Evolutionary conservation across 345 rosid genomes (phyloP).

Genomic region (Raphanus sativus): DNA sequence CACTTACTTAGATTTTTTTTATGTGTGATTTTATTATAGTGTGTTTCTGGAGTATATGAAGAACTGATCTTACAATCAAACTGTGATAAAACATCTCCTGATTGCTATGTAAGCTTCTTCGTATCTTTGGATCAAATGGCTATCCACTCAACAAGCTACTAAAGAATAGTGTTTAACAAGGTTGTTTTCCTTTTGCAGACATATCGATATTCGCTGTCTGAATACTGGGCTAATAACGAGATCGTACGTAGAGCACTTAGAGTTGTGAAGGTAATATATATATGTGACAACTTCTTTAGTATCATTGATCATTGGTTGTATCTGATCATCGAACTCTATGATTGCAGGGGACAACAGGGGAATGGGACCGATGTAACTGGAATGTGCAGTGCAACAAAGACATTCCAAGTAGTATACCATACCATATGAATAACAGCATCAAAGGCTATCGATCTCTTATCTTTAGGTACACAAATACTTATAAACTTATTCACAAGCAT

Average conservation of each 20-base stretch:
- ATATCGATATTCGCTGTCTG: slow-evolving; percentile 1
- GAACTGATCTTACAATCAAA: neutral
- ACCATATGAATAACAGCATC: slow-evolving; percentile 25
- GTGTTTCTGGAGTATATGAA: slow-evolving; percentile 4
- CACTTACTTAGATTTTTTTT: neutral
- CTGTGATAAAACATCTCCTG: neutral
- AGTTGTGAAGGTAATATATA: neutral
- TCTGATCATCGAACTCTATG: neutral
- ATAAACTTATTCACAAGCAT: neutral
- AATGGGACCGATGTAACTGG: slow-evolving; percentile 14
- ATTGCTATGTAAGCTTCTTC: slow-evolving; percentile 24
- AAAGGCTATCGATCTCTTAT: slow-evolving; percentile 31
- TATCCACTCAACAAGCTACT: neutral
- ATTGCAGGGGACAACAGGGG: slow-evolving; percentile 12
- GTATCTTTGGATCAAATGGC: neutral
- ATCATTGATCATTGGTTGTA: neutral
- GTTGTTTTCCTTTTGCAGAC: neutral
- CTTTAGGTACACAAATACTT: slow-evolving; percentile 5
- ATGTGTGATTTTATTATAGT: neutral
- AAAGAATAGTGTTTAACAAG: neutral
- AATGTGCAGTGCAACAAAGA: neutral
- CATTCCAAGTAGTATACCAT: slow-evolving; percentile 28
- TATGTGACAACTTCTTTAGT: neutral
- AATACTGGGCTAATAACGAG: slow-evolving; percentile 22
- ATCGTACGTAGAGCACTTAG: slow-evolving; percentile 24